Conservation (phyloP, 2,329 filamentous ascomycete species). For the Coleophoma eucalyptorum region DNA sequence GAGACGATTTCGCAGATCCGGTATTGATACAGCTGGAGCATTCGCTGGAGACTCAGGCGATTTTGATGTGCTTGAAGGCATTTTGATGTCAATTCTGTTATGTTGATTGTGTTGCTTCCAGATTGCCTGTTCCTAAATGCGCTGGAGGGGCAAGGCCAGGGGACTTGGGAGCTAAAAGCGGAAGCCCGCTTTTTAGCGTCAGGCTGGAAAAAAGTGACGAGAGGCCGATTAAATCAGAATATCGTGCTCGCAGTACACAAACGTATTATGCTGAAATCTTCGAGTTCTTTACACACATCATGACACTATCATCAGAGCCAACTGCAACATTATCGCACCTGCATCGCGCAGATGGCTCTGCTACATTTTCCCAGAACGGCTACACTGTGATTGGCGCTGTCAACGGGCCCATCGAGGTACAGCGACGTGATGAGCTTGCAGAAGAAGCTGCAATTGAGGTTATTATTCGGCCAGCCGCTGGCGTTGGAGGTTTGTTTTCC, state of each 20-base stretch:
- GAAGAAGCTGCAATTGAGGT: conserved; percentile 91
- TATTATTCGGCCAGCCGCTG: conserved; percentile 79
- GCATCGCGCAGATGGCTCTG: conserved; percentile 74
- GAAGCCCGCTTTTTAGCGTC: too few relatives aligned
- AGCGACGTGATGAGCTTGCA: conserved; percentile 82
- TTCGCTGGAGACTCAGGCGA: neutral
- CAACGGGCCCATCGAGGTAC: conserved; percentile 90
- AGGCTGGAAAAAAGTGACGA: neutral
- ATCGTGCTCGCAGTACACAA: neutral
- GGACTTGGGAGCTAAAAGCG: neutral
- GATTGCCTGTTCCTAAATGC: neutral
- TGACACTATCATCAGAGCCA: conserved; percentile 44
- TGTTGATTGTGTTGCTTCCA: conserved; percentile 5
- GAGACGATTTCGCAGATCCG: conserved; percentile 52
- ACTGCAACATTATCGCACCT: conserved; percentile 49
- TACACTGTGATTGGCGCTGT: conserved; percentile 82
- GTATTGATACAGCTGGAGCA: conserved; percentile 25
- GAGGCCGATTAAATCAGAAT: neutral
- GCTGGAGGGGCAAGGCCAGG: neutral
- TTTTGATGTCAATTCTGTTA: conserved; percentile 10
- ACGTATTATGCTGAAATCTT: neutral
- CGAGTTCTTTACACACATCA: conserved; percentile 19
- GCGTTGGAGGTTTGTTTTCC: conserved; percentile 65
- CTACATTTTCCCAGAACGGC: conserved; percentile 69
- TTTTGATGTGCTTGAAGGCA: conserved; percentile 21